Evolutionary conservation across 768 basidiomycete genomes (phyloP).

Genomic region (Agaricus subrufescens): DNA sequence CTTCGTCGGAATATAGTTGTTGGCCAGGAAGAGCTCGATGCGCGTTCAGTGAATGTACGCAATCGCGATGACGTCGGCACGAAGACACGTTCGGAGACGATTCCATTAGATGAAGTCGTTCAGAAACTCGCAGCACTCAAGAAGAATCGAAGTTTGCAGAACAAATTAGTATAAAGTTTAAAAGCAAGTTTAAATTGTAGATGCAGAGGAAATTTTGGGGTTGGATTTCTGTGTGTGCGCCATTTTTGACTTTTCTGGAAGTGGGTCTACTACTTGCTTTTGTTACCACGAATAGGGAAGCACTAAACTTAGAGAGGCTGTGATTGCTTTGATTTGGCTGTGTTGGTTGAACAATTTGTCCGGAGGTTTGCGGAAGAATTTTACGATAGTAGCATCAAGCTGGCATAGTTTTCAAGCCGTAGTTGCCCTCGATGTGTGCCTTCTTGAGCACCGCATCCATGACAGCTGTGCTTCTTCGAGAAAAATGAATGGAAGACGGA

Average conservation of each 20-base stretch:
- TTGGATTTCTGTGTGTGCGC: not conserved
- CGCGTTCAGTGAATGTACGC: slow-evolving; percentile 87
- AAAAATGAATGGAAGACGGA: too few relatives aligned
- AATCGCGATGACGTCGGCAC: slow-evolving; percentile 92
- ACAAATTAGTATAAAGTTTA: slow-evolving; percentile 28
- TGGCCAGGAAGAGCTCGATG: slow-evolving; percentile 87
- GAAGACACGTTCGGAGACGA: slow-evolving; percentile 75
- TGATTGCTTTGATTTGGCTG: too few relatives aligned
- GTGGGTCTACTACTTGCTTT: too few relatives aligned
- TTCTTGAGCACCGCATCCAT: too few relatives aligned
- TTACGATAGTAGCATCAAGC: too few relatives aligned
- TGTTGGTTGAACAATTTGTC: too few relatives aligned
- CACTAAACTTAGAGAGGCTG: too few relatives aligned
- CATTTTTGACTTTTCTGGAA: not conserved
- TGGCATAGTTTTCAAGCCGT: too few relatives aligned
- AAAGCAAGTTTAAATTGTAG: not conserved
- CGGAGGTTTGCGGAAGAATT: too few relatives aligned
- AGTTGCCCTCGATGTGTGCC: too few relatives aligned
- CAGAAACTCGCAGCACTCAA: slow-evolving; percentile 73
- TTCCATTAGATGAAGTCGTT: slow-evolving; percentile 66
- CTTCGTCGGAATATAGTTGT: slow-evolving; percentile 56
- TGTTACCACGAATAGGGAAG: too few relatives aligned
- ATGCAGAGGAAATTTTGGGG: not conserved
- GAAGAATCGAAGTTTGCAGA: slow-evolving; percentile 35
- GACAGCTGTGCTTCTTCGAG: too few relatives aligned